These are phyloP conservation scores for Trichoderma oligosporum DNA, from an alignment of 2,329 filamentous ascomycete genomes.

Conservation along the genomic window DNA sequence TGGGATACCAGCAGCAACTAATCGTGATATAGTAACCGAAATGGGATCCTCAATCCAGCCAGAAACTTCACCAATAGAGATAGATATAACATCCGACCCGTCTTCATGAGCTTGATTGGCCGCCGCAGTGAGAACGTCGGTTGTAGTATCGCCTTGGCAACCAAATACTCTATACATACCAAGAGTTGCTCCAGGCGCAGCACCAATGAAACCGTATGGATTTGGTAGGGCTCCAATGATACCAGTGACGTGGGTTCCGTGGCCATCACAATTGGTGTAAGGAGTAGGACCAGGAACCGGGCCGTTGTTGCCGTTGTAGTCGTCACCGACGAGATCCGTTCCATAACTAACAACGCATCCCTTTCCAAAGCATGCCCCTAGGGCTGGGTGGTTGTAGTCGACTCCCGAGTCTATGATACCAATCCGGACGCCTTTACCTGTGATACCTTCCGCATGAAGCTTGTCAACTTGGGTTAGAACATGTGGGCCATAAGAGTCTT, in stretches of 20 bases:
- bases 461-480: conserved; percentile 54
- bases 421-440: conserved; percentile 51
- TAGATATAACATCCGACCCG: conserved; percentile 36
- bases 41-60: conserved; percentile 30
- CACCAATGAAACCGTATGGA: conserved; percentile 36
- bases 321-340: conserved; percentile 42
- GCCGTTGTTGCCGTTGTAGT: conserved; percentile 27
- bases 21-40: conserved; percentile 38
- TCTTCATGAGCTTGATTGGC: conserved; percentile 40
- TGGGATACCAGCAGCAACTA: conserved; percentile 41
- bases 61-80: conserved; percentile 32
- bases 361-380: conserved; percentile 45
- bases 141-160: conserved; percentile 30
- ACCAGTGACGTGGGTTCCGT: conserved; percentile 45
- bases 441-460: conserved; percentile 46
- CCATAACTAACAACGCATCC: conserved; percentile 44
- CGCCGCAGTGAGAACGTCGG: conserved; percentile 38
- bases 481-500: conserved; percentile 35
- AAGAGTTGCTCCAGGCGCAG: conserved; percentile 37
- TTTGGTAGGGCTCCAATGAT: conserved; percentile 42
- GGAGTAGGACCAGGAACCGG: conserved; percentile 38
- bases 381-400: conserved; percentile 44
- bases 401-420: conserved; percentile 51
- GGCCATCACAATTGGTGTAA: conserved; percentile 35
- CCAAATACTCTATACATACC: conserved; percentile 38